Evolutionary conservation across 2,329 filamentous ascomycete genomes (phyloP), one percentile per base, ranked within the genome.

Genomic region (Cladosporium austrohemisphaericum): DNA sequence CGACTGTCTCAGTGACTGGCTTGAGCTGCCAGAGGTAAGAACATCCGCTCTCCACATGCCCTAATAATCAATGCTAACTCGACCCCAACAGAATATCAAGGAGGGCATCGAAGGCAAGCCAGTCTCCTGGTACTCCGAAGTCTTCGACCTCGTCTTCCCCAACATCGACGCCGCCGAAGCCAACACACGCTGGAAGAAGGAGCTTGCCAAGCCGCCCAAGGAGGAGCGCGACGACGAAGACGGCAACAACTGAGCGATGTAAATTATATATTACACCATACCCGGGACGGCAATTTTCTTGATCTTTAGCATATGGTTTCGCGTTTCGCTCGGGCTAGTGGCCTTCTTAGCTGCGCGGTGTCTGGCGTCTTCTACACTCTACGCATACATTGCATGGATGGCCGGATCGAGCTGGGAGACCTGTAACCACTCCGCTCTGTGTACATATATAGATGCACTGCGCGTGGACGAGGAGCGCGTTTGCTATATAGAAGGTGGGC

Each of bases 1-100:
- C 59, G 94, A 98, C 72, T 96, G 96, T 70, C 83, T 87, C 77
- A 93, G 88, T 50, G 93, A 98, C 76, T 98, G 93, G 94, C 75
- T 96, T 44, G 93, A 98, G 71, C 77, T 98, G 60, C 93, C 94
- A 48, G 86, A 96, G 78, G 93, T 96, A 80, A 69, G 88, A 31
- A n/a, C n/a, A n/a, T n/a, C n/a, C n/a, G n/a, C n/a, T n/a, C n/a
- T n/a, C n/a, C n/a, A n/a, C n/a, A n/a, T n/a, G n/a, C n/a, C n/a
- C n/a, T n/a, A n/a, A 28, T 8, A n/a, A 50, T 5, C 16, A 18
- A 35, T 35, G 13, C 23, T 47, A 20, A 20, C 37, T 28, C 9
- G 4, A 29, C 11, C 13, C 16, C 25, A 14, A 22, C 67, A 98
- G 93, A 97, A 97, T 66, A 98, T 98, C 76, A 98, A 97, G 73